phyloP scores from a whole-genome alignment of 2,329 filamentous ascomycete genomes.

The Mycosphaerella sp. region DNA sequence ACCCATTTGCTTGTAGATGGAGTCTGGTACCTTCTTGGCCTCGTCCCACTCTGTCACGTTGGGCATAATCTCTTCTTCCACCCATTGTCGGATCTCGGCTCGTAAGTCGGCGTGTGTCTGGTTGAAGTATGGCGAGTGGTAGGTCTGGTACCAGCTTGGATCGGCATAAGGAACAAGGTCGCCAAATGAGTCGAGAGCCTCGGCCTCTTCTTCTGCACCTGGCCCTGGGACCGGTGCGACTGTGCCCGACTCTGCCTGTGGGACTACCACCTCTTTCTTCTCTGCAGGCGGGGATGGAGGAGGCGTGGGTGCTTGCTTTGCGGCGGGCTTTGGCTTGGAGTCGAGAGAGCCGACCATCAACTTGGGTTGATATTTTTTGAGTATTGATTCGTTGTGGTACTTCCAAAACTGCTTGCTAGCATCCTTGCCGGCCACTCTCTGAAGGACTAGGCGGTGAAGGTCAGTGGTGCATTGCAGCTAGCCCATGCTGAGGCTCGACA shows the following conservation, averaged over 20 bases:
- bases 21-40: conserved; percentile 77
- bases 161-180: conserved; percentile 86
- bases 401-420: conserved; percentile 60
- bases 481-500: conserved; percentile 1
- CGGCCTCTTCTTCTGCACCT: conserved; percentile 48
- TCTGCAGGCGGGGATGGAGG: conserved; percentile 44
- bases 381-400: conserved; percentile 76
- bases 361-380: conserved; percentile 74
- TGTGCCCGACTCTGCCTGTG: conserved; percentile 54
- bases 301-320: conserved; percentile 41
- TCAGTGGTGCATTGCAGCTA: neutral
- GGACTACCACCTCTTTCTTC: conserved; percentile 49
- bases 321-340: conserved; percentile 67
- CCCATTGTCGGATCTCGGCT: conserved; percentile 85
- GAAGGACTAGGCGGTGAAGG: conserved; percentile 47
- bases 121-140: conserved; percentile 96
- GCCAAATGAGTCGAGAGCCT: conserved; percentile 78
- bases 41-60: conserved; percentile 96
- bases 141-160: conserved; percentile 65
- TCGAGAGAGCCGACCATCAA: conserved; percentile 83
- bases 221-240: conserved; percentile 38
- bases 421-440: conserved; percentile 60
- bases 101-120: conserved; percentile 87
- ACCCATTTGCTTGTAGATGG: conserved; percentile 94
- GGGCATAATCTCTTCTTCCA: conserved; percentile 82